Conservation (phyloP, 2,329 filamentous ascomycete genomes). For the Alternaria atra region DNA sequence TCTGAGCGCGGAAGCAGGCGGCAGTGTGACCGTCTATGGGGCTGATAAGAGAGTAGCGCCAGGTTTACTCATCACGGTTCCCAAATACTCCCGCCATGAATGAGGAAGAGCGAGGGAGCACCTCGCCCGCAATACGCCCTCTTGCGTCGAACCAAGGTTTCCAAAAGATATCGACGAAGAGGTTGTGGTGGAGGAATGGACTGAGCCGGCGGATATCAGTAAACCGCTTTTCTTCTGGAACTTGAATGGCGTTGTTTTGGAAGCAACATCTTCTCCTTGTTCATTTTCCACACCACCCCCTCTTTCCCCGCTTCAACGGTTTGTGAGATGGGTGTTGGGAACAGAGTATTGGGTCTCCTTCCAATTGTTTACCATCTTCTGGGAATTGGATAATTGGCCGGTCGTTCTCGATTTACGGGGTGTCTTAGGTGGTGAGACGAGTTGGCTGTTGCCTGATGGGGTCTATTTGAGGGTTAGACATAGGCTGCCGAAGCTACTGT, state of each 20-base stretch:
- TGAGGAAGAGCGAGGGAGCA: slow-evolving; percentile 54
- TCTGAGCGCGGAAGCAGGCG: slow-evolving; percentile 20
- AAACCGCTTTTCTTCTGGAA: slow-evolving; percentile 63
- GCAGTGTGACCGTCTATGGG: slow-evolving; percentile 2
- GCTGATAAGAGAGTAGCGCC: background rate
- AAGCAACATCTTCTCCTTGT: background rate
- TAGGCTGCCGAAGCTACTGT: background rate
- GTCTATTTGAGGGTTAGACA: background rate
- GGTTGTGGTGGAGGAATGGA: slow-evolving; percentile 59
- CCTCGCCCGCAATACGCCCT: background rate
- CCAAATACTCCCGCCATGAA: slow-evolving; percentile 55
- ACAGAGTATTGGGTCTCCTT: slow-evolving; percentile 26
- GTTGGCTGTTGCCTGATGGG: rapidly evolving
- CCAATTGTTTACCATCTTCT: slow-evolving; percentile 40
- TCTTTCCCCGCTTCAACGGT: background rate
- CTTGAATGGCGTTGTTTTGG: slow-evolving; percentile 52
- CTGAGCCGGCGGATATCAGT: slow-evolving; percentile 55
- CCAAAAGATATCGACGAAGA: slow-evolving; percentile 34
- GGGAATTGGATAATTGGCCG: slow-evolving; percentile 45
- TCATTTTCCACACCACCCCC: background rate
- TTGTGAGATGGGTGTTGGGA: slow-evolving; percentile 13
- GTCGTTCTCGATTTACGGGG: slow-evolving; percentile 28
- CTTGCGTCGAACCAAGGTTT: background rate
- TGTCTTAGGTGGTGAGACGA: background rate
- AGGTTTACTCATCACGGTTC: slow-evolving; percentile 47